Evolutionary conservation across 495 filamentous ascomycete species (phyloP).

Genomic region (Xylaria palmicola): DNA sequence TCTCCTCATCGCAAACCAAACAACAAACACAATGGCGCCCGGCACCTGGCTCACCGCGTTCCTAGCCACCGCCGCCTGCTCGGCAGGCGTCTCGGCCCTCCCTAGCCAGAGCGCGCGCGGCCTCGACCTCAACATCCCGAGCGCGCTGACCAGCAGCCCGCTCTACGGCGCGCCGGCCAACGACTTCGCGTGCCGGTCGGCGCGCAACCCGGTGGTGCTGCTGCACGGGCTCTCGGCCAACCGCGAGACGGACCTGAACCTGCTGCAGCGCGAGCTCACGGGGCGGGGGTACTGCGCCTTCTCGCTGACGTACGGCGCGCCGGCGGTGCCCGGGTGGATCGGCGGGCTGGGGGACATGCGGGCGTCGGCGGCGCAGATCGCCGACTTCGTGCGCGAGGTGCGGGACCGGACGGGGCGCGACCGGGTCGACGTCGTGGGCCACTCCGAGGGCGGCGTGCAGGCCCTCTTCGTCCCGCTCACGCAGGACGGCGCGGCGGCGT

Average conservation of each 20-base stretch:
- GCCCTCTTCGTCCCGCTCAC: slow-evolving; percentile 52
- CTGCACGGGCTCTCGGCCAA: slow-evolving; percentile 55
- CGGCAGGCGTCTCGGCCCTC: not conserved
- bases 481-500: slow-evolving; percentile 38
- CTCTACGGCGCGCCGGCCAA: slow-evolving; percentile 31
- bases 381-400: slow-evolving; percentile 47
- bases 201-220: slow-evolving; percentile 50
- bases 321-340: slow-evolving; percentile 45
- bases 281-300: slow-evolving; percentile 53
- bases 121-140: slow-evolving; percentile 19
- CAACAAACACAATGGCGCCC: slow-evolving; percentile 3
- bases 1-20: not conserved
- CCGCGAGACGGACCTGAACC: slow-evolving; percentile 53
- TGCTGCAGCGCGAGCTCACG: slow-evolving; percentile 52
- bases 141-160: slow-evolving; percentile 14
- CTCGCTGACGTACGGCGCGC: slow-evolving; percentile 52
- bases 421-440: slow-evolving; percentile 53
- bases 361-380: slow-evolving; percentile 50
- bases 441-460: slow-evolving; percentile 56
- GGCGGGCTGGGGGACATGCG: slow-evolving; percentile 47
- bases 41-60: not conserved
- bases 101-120: not conserved
- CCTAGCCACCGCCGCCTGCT: not conserved
- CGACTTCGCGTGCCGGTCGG: slow-evolving; percentile 29
- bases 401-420: slow-evolving; percentile 38